phyloP scores from a whole-genome alignment of 2,329 filamentous ascomycete species.

The Arthrobotrys musiformis region DNA sequence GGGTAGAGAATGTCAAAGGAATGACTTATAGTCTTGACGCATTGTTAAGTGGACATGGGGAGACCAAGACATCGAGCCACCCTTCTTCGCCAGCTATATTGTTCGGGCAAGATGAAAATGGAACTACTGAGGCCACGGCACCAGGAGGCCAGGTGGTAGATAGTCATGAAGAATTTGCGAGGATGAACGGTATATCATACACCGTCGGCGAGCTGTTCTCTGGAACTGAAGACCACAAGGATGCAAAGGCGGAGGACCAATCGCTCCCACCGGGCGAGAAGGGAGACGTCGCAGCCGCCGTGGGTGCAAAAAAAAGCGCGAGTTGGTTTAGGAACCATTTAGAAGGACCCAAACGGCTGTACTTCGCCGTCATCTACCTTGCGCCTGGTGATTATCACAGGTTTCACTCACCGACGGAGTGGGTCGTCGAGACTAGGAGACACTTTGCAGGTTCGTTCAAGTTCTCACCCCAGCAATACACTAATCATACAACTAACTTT shows the following conservation, averaged over 20 bases:
- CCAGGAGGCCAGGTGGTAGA: constrained; percentile 74
- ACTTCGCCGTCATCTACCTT: constrained; percentile 95
- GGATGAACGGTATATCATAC: constrained; percentile 94
- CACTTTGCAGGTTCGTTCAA: constrained; percentile 78
- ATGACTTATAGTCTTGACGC: constrained; percentile 98
- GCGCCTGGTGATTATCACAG: constrained; percentile 98
- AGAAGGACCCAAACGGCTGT: constrained; percentile 72
- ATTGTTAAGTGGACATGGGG: constrained; percentile 72
- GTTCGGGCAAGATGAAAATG: constrained; percentile 60
- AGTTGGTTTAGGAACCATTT: constrained; percentile 54
- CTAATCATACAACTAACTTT: neutral
- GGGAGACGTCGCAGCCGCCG: constrained; percentile 33
- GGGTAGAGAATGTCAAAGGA: constrained; percentile 98
- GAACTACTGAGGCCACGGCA: constrained; percentile 59
- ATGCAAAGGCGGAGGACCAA: constrained; percentile 33
- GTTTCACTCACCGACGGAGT: constrained; percentile 93
- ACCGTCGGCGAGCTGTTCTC: constrained; percentile 88
- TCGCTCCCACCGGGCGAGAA: constrained; percentile 23
- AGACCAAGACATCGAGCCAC: constrained; percentile 66
- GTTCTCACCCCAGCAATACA: neutral
- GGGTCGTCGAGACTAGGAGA: constrained; percentile 93
- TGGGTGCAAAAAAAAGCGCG: constrained; percentile 61
- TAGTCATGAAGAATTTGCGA: constrained; percentile 90
- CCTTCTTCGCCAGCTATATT: constrained; percentile 60
- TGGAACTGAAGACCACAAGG: constrained; percentile 65